phyloP scores from a whole-genome alignment of 2,329 filamentous ascomycete species.

The Thelonectria olida region DNA sequence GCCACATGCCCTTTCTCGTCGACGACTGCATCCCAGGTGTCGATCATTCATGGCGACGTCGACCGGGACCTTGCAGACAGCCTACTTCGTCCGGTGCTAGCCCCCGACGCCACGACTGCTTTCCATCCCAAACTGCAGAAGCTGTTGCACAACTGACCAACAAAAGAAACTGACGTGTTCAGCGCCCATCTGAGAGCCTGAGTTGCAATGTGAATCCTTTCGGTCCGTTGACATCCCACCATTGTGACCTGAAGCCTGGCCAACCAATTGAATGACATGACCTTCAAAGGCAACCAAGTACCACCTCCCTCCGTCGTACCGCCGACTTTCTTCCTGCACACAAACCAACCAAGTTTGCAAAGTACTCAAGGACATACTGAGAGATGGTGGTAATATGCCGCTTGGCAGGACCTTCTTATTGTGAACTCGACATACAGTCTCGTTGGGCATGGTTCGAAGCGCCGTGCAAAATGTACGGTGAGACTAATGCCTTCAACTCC shows the following conservation, averaged over 20 bases:
- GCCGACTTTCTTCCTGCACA: too few relatives aligned
- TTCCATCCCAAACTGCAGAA: conserved; percentile 15
- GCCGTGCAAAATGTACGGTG: too few relatives aligned
- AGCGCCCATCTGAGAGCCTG: neutral
- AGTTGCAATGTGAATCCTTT: neutral
- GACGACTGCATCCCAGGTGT: conserved; percentile 19
- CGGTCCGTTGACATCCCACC: neutral
- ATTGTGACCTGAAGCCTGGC: neutral
- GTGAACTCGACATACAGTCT: too few relatives aligned
- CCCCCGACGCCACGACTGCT: conserved; percentile 19
- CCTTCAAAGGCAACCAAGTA: neutral
- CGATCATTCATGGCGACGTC: conserved; percentile 32
- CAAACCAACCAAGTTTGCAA: too few relatives aligned
- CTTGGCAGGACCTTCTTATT: too few relatives aligned
- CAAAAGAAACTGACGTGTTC: neutral
- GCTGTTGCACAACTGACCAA: neutral
- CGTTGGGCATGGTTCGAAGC: too few relatives aligned
- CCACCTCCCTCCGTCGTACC: too few relatives aligned
- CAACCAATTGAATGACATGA: neutral
- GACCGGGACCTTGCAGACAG: conserved; percentile 40
- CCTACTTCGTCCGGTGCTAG: neutral
- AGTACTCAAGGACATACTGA: too few relatives aligned
- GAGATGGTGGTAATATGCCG: too few relatives aligned
- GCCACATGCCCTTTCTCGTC: conserved; percentile 16
- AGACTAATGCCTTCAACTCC: too few relatives aligned